Conservation (phyloP, 192 early-diverging fungal genomes). For the Backusella circina region DNA sequence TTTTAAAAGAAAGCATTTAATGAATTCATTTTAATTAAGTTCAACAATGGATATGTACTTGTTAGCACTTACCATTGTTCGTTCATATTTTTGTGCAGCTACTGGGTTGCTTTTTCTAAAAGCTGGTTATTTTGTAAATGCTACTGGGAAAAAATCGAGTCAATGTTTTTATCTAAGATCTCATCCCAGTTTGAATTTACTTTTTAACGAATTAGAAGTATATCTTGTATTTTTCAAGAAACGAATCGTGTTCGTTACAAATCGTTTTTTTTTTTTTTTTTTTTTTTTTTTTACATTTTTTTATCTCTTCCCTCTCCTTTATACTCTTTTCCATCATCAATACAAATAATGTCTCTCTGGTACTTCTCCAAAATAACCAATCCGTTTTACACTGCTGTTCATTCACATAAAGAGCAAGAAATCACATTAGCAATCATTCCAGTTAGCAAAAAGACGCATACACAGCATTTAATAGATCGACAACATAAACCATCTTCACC, state of each 20-base stretch:
- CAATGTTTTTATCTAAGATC: background rate
- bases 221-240: background rate
- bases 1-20: background rate
- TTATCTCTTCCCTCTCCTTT: too few species aligned
- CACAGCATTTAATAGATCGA: background rate
- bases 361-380: background rate
- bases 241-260: background rate
- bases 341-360: background rate
- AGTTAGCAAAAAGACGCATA: background rate
- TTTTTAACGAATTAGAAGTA: background rate
- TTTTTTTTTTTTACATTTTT: too few species aligned
- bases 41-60: background rate
- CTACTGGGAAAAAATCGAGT: background rate
- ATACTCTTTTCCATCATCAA: too few species aligned
- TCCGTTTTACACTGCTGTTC: background rate
- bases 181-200: background rate
- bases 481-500: background rate
- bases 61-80: background rate
- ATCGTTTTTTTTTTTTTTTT: too few species aligned
- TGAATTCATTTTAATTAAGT: background rate
- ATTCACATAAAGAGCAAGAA: background rate
- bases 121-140: background rate
- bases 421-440: background rate
- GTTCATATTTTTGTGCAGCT: background rate
- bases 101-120: too few species aligned